Evolutionary conservation across 371 early-diverging fungal genomes (phyloP).

Genomic region (Circinella umbellata): DNA sequence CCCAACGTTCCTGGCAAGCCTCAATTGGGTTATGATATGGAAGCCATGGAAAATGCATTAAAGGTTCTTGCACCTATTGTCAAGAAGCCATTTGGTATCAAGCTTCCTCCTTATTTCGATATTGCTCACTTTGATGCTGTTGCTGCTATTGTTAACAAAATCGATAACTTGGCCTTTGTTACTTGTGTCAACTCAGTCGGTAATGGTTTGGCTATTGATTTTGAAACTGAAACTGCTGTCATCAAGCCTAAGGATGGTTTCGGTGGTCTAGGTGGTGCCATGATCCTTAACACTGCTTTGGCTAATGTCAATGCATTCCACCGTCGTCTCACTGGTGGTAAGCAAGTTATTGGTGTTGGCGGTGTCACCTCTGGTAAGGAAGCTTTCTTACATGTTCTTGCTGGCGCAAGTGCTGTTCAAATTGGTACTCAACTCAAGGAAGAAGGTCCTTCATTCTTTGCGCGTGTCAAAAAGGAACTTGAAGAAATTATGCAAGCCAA

Average conservation of each 20-base stretch:
- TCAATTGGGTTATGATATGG: constrained; percentile 53
- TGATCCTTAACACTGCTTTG: constrained; percentile 52
- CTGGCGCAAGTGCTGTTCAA: constrained; percentile 56
- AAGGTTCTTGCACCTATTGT: constrained; percentile 48
- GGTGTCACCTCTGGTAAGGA: constrained; percentile 56
- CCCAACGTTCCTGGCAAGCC: constrained; percentile 59
- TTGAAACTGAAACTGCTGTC: constrained; percentile 51
- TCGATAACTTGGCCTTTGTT: constrained; percentile 48
- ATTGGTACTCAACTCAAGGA: constrained; percentile 53
- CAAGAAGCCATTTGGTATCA: constrained; percentile 57
- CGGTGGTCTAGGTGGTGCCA: constrained; percentile 55
- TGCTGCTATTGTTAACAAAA: constrained; percentile 46
- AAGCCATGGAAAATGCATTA: constrained; percentile 52
- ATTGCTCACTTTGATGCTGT: constrained; percentile 55
- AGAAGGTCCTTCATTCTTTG: constrained; percentile 51
- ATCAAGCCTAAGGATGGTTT: constrained; percentile 59
- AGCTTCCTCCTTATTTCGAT: constrained; percentile 58
- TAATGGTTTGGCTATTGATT: constrained; percentile 55
- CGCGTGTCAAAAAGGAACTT: constrained; percentile 50
- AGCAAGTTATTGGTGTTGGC: constrained; percentile 57
- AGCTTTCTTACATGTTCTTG: constrained; percentile 53
- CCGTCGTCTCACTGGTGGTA: constrained; percentile 41
- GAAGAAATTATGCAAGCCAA: constrained; percentile 51
- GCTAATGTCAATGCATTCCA: constrained; percentile 57
- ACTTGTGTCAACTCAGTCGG: constrained; percentile 59